A percentile compares a stretch with the other conserved stretches of the same genome.
These are phyloP conservation scores for Marchantia paleacea DNA, from an alignment of 225 moss, liverwort and hornwort genomes.

Conservation along the genomic window DNA sequence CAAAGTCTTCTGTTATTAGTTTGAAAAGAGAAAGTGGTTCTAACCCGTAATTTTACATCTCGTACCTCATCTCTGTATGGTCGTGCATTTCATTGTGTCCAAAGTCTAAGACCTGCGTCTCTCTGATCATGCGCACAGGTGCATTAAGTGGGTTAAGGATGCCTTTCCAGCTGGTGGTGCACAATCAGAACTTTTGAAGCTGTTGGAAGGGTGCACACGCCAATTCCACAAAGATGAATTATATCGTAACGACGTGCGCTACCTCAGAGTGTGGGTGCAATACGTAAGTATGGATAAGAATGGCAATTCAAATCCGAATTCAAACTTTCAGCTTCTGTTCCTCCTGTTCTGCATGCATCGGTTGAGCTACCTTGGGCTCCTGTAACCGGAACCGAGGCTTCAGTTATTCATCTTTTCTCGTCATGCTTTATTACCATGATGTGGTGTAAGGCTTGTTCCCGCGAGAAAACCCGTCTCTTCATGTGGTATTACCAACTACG, in stretches of 20 bases:
- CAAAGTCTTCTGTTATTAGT: neutral
- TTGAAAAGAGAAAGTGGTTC: neutral
- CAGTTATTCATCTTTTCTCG: neutral
- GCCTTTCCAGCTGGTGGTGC: slow-evolving; percentile 70
- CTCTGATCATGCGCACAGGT: slow-evolving; percentile 39
- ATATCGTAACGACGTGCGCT: slow-evolving; percentile 75
- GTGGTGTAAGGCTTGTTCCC: neutral
- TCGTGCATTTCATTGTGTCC: neutral
- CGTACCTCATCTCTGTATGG: neutral
- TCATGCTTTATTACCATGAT: neutral
- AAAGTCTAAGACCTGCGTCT: neutral
- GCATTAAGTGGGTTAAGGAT: slow-evolving; percentile 82
- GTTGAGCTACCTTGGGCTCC: neutral
- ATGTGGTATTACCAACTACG: neutral
- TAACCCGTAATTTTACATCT: neutral
- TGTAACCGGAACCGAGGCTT: no score
- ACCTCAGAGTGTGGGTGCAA: slow-evolving; percentile 81
- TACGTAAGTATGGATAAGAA: slow-evolving; percentile 59
- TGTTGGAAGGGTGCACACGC: slow-evolving; percentile 76
- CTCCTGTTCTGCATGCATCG: neutral
- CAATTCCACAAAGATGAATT: slow-evolving; percentile 71
- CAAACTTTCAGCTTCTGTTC: no score
- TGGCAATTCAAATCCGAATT: neutral
- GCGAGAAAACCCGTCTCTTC: neutral
- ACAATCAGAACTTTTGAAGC: slow-evolving; percentile 64